These are phyloP conservation scores for Fusarium kyushuense DNA, from an alignment of 2,329 filamentous ascomycete species.

Conservation along the genomic window DNA sequence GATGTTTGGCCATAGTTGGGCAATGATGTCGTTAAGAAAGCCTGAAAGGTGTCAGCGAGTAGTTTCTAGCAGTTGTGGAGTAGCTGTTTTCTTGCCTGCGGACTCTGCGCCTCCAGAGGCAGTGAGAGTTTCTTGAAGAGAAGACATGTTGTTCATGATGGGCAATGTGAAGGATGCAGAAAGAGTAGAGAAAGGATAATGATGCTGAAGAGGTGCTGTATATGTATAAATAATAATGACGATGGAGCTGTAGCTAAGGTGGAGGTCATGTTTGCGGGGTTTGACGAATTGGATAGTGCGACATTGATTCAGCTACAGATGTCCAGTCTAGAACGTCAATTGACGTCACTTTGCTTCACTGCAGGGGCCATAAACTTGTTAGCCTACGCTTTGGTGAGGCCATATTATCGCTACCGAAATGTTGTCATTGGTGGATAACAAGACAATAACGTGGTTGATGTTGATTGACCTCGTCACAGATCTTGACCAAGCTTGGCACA, in stretches of 20 bases:
- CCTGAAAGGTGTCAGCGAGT: slow-evolving; percentile 34
- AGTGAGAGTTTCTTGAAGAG: slow-evolving; percentile 40
- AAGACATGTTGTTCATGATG: slow-evolving; percentile 43
- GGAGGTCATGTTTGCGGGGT: slow-evolving; percentile 18
- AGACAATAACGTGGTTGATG: not conserved
- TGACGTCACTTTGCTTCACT: slow-evolving; percentile 29
- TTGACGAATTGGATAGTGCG: not conserved
- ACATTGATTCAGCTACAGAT: slow-evolving; percentile 9
- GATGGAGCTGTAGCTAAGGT: slow-evolving; percentile 9
- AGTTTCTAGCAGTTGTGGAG: not conserved
- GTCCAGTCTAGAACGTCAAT: not conserved
- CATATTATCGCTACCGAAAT: not conserved
- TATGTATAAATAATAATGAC: slow-evolving; percentile 22
- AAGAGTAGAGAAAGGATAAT: rapidly evolving
- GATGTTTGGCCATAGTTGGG: slow-evolving; percentile 47
- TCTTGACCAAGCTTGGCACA: slow-evolving; percentile 10
- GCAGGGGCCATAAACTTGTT: slow-evolving; percentile 20
- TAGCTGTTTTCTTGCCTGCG: slow-evolving; percentile 25
- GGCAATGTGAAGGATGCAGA: not conserved
- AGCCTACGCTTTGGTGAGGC: not conserved
- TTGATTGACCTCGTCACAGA: not conserved
- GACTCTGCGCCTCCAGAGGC: slow-evolving; percentile 47
- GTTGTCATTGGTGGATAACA: not conserved
- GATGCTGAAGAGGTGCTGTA: not conserved
- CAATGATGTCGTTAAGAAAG: slow-evolving; percentile 46